Evolutionary conservation across 2,329 filamentous ascomycete genomes (phyloP), one percentile per base, ranked within the genome.

Genomic region (Didymella pinodella): DNA sequence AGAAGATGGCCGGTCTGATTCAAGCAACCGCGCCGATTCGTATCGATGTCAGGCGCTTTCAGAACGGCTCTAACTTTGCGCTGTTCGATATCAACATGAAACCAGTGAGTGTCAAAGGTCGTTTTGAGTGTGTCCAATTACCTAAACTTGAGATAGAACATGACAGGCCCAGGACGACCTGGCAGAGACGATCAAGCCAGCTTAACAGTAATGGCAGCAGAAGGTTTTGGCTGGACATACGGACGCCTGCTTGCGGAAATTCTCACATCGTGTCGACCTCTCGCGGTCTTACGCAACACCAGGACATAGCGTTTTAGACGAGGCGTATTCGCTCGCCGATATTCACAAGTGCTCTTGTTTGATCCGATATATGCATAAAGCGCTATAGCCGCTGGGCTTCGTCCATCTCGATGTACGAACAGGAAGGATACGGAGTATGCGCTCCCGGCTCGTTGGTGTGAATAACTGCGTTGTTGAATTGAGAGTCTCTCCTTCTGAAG

Each of bases 71-170:
- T 6, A 70, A 69, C 1, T 84, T 84, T 70, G 79, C 79, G 0
- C 66, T 83, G 18, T 84, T 84, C 62, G 81, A 84, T 67, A 74
- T 84, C 12, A 84, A 84, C 54, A 82, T 84, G 79, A 83, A 84
- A 65, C 81, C 81, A 16, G 79, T 81, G 68, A 72, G 78, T 75
- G 7, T 6, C 6, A 28, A 16, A 26, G n/a, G 40, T 7, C 6
- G 12, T 18, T 6, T 11, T 1, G 2, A 18, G 41, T 40, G 16
- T 3, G n/a, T n/a, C 1, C 7, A n/a, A n/a, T 11, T 14, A 7
- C 6, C 25, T 38, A 34, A 58, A 46, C 40, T 46, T n/a, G 7
- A 22, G n/a, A 28, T 49, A 80, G 76, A 81, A 82, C 47, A 81
- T 81, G 76, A 82, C 80, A 4, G 82, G 81, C 0, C 80, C 81